These are phyloP conservation scores for Annulohypoxylon moriforme DNA, from an alignment of 495 filamentous ascomycete genomes.

Conservation along the genomic window DNA sequence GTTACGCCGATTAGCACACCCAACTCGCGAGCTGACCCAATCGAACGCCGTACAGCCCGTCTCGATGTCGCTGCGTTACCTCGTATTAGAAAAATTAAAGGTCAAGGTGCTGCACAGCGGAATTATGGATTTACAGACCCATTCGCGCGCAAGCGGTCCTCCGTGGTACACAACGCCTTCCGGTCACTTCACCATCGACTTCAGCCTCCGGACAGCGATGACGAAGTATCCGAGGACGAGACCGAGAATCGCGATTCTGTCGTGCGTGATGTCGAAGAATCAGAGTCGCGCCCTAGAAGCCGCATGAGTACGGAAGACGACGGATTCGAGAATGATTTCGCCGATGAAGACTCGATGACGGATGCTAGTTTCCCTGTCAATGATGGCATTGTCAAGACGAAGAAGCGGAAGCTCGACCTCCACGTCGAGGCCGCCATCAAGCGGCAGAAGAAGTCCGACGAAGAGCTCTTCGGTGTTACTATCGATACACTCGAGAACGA, in stretches of 20 bases:
- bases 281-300: slow-evolving; percentile 82
- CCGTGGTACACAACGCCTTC: slow-evolving; percentile 57
- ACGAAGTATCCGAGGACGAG: slow-evolving; percentile 64
- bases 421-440: slow-evolving; percentile 73
- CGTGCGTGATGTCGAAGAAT: slow-evolving; percentile 80
- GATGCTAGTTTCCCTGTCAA: slow-evolving; percentile 63
- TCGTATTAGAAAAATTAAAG: slow-evolving; percentile 75
- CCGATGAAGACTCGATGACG: slow-evolving; percentile 67
- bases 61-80: slow-evolving; percentile 74
- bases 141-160: slow-evolving; percentile 72
- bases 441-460: slow-evolving; percentile 78
- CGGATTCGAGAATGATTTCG: slow-evolving; percentile 71
- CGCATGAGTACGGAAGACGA: slow-evolving; percentile 77
- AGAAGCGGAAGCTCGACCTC: slow-evolving; percentile 76
- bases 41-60: slow-evolving; percentile 61
- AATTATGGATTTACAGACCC: slow-evolving; percentile 81
- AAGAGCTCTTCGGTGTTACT: slow-evolving; percentile 76
- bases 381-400: slow-evolving; percentile 57
- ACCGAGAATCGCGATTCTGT: slow-evolving; percentile 62
- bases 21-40: slow-evolving; percentile 70
- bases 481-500: slow-evolving; percentile 64
- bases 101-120: slow-evolving; percentile 66
- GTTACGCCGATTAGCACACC: slow-evolving; percentile 71
- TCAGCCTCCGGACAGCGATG: slow-evolving; percentile 66
- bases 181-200: slow-evolving; percentile 66